Evolutionary conservation across 352 stramenopile species (phyloP).

Genomic region (Phytophthora uliginosa): DNA sequence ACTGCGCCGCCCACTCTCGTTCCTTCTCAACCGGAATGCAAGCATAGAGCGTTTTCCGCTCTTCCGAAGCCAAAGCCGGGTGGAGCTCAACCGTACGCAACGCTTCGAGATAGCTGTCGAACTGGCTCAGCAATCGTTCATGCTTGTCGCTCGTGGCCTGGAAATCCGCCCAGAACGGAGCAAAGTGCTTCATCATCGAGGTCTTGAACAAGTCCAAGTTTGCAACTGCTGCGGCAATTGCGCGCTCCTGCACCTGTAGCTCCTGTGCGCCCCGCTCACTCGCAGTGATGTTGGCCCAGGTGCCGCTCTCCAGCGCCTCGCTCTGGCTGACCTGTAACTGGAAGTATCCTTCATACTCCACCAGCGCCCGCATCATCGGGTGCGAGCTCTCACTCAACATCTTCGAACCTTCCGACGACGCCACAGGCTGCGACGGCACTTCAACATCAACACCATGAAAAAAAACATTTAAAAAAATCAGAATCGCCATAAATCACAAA

Average conservation of each 20-base stretch:
- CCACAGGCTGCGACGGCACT: conserved; percentile 67
- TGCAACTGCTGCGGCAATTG: conserved; percentile 76
- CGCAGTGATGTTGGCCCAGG: conserved; percentile 59
- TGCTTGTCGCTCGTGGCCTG: conserved; percentile 65
- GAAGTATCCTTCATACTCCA: conserved; percentile 88
- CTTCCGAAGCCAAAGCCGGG: conserved; percentile 60
- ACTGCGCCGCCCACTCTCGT: conserved; percentile 81
- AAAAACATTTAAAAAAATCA: conserved; percentile 5
- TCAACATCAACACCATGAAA: background rate
- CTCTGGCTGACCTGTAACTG: conserved; percentile 81
- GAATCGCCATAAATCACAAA: background rate
- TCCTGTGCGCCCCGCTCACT: conserved; percentile 66
- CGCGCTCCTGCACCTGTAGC: conserved; percentile 73
- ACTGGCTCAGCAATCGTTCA: conserved; percentile 68
- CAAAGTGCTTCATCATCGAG: conserved; percentile 88
- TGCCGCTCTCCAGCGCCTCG: conserved; percentile 63
- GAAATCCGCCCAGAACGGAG: conserved; percentile 86
- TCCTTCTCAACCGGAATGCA: conserved; percentile 88
- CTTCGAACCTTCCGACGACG: conserved; percentile 72
- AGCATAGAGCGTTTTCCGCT: conserved; percentile 80
- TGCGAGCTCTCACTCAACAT: conserved; percentile 84
- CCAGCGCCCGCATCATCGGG: conserved; percentile 80
- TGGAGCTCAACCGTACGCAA: conserved; percentile 74
- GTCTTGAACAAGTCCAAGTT: conserved; percentile 87
- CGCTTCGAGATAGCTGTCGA: conserved; percentile 73